These are phyloP conservation scores for Ceratocystis cacaofunesta DNA, from an alignment of 2,329 filamentous ascomycete genomes.

Conservation along the genomic window DNA sequence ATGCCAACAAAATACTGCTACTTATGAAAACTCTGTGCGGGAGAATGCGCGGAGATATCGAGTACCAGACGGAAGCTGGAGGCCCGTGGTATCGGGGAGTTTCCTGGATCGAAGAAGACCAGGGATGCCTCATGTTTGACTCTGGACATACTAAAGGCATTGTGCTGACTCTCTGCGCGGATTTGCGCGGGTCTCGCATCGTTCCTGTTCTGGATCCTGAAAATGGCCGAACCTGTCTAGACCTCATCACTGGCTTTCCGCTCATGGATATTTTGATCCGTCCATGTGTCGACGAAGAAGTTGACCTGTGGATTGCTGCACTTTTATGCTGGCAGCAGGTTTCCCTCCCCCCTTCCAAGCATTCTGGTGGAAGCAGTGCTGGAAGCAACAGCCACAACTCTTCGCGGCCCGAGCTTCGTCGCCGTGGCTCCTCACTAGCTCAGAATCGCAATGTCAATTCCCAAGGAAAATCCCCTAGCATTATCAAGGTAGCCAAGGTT, in stretches of 20 bases:
- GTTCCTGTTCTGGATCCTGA: constrained; percentile 25
- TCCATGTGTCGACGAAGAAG: constrained; percentile 48
- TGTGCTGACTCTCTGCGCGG: constrained; percentile 12
- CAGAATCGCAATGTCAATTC: constrained; percentile 10
- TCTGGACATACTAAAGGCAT: constrained; percentile 28
- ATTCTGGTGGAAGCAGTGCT: constrained; percentile 29
- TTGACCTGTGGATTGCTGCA: constrained; percentile 67
- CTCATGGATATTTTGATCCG: constrained; percentile 44
- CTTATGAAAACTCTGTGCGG: constrained; percentile 67
- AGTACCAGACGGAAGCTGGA: constrained; percentile 49
- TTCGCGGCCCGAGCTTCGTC: constrained; percentile 30
- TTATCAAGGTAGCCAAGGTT: constrained; percentile 91
- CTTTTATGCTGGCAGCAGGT: constrained; percentile 70
- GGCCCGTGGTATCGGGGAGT: constrained; percentile 56
- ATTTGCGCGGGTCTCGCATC: constrained; percentile 12
- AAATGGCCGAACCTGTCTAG: constrained; percentile 11
- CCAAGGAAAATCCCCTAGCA: constrained; percentile 34
- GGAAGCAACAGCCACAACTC: constrained; percentile 23
- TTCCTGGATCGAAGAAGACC: constrained; percentile 64
- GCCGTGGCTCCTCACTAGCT: constrained; percentile 21
- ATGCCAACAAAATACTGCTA: constrained; percentile 56
- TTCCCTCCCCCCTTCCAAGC: constrained; percentile 42
- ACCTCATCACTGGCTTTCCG: constrained; percentile 13
- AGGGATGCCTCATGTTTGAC: constrained; percentile 60
- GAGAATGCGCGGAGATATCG: constrained; percentile 63